phyloP scores from a whole-genome alignment of 2,329 filamentous ascomycete genomes.

The Aspergillus luchuensis region DNA sequence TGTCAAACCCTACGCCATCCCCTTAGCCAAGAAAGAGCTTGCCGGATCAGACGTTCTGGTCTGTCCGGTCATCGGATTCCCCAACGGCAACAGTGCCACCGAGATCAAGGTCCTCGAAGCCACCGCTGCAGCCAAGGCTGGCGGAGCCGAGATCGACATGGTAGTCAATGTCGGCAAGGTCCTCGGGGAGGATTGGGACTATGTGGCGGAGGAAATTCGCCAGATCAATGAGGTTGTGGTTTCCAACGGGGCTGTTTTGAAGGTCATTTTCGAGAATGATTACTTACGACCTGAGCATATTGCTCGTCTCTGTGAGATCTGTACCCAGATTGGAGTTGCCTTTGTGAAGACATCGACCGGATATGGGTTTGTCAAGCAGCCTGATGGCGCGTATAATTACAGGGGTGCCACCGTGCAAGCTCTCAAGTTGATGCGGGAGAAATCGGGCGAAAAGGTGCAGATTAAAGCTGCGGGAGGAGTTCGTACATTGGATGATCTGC shows the following conservation, averaged over 20 bases:
- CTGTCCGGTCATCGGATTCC: slow-evolving; percentile 64
- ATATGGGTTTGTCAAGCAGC: slow-evolving; percentile 62
- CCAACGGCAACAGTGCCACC: slow-evolving; percentile 60
- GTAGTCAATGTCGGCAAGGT: slow-evolving; percentile 62
- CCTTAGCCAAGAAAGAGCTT: slow-evolving; percentile 52
- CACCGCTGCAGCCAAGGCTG: slow-evolving; percentile 48
- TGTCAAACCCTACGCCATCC: slow-evolving; percentile 60
- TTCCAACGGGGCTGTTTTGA: slow-evolving; percentile 51
- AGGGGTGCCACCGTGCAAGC: slow-evolving; percentile 55
- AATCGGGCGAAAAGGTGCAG: slow-evolving; percentile 49
- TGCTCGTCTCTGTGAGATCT: slow-evolving; percentile 57
- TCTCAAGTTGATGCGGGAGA: slow-evolving; percentile 57
- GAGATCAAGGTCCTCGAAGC: slow-evolving; percentile 59
- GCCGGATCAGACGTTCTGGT: slow-evolving; percentile 53
- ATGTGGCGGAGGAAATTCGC: slow-evolving; percentile 56
- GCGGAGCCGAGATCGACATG: slow-evolving; percentile 61
- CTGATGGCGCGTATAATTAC: slow-evolving; percentile 55
- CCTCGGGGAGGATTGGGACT: slow-evolving; percentile 59
- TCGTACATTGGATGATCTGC: slow-evolving; percentile 58
- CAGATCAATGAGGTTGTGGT: slow-evolving; percentile 53
- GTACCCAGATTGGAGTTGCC: slow-evolving; percentile 53
- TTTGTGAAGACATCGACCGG: slow-evolving; percentile 65
- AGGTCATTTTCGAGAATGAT: slow-evolving; percentile 66
- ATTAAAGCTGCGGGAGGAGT: slow-evolving; percentile 63
- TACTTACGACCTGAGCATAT: slow-evolving; percentile 57